A percentile compares a stretch with the other conserved stretches of the same genome.
Conservation (phyloP, 495 filamentous ascomycete species). For the Podospora bellae-mahoneyi region DNA sequence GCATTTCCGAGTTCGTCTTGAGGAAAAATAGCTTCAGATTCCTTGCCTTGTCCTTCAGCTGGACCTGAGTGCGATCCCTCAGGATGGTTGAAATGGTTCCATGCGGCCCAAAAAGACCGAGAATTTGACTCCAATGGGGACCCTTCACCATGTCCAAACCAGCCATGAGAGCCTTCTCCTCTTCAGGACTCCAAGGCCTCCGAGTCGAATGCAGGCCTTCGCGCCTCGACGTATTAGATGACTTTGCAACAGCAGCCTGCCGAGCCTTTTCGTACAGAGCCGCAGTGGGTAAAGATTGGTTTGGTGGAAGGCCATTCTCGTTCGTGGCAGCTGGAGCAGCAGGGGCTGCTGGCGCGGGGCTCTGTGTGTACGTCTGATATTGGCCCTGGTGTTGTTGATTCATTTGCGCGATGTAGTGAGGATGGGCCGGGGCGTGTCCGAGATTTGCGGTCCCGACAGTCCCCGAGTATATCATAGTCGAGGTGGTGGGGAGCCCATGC, state of each 20-base stretch:
- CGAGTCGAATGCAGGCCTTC: slow-evolving; percentile 79
- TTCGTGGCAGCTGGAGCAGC: slow-evolving; percentile 6
- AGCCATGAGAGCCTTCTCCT: slow-evolving; percentile 89
- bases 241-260: slow-evolving; percentile 75
- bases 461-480: slow-evolving; percentile 13
- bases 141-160: slow-evolving; percentile 89
- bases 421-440: slow-evolving; percentile 9
- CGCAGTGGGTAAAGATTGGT: slow-evolving; percentile 72
- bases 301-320: slow-evolving; percentile 50
- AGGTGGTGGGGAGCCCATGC: slow-evolving; percentile 22
- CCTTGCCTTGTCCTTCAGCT: slow-evolving; percentile 91
- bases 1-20: slow-evolving; percentile 90
- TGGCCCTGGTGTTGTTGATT: slow-evolving; percentile 19
- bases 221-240: slow-evolving; percentile 67
- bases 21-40: slow-evolving; percentile 95
- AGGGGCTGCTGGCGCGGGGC: slow-evolving; percentile 5
- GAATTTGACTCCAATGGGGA: slow-evolving; percentile 93
- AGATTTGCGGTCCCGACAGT: slow-evolving; percentile 8
- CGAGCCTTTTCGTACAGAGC: slow-evolving; percentile 79
- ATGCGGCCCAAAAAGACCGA: slow-evolving; percentile 79
- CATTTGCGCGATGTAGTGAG: slow-evolving; percentile 23
- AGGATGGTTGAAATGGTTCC: slow-evolving; percentile 80
- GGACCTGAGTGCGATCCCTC: slow-evolving; percentile 91
- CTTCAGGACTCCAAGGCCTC: slow-evolving; percentile 83
- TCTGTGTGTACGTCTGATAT: slow-evolving; percentile 26